Conservation (phyloP, 2,329 filamentous ascomycete species). For the Trichoderma afroharzianum region DNA sequence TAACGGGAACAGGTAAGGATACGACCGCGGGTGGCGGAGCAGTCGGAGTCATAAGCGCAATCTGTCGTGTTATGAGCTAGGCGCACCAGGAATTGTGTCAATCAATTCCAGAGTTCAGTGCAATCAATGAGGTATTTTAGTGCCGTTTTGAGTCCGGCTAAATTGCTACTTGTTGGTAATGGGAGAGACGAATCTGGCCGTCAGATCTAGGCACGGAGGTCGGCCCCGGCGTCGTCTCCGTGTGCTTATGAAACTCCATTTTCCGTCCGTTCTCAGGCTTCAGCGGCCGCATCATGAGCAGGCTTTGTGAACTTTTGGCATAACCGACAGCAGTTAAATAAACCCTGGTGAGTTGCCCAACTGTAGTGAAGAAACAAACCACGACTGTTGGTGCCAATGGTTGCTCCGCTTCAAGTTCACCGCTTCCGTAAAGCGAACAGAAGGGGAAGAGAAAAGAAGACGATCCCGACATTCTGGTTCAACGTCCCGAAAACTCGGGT, state of each 20-base stretch:
- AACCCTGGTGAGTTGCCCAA: not conserved
- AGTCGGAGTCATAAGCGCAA: not conserved
- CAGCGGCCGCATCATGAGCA: not conserved
- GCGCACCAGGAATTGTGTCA: not conserved
- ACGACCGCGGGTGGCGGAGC: not conserved
- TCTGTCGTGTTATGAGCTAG: not conserved
- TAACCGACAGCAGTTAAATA: not conserved
- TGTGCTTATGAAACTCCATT: not conserved
- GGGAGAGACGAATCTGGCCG: not conserved
- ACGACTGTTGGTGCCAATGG: not conserved
- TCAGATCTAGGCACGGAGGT: not conserved
- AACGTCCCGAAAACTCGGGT: conserved; percentile 34
- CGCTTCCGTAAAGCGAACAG: not conserved
- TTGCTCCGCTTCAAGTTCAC: not conserved
- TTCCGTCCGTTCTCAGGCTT: not conserved
- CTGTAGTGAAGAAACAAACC: too few species aligned
- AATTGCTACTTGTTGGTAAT: not conserved
- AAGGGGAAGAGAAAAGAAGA: not conserved
- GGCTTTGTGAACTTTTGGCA: not conserved
- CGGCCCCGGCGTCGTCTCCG: not conserved
- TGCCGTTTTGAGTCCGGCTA: not conserved
- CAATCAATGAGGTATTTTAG: not conserved
- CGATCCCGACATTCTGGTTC: conserved; percentile 29
- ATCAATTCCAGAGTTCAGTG: not conserved
- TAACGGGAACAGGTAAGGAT: not conserved